Percentiles rank a stretch among this genome's conserved stretches.
Evolutionary conservation across 2,329 filamentous ascomycete species (phyloP).

Genomic region (Pseudogymnoascus destructans): DNA sequence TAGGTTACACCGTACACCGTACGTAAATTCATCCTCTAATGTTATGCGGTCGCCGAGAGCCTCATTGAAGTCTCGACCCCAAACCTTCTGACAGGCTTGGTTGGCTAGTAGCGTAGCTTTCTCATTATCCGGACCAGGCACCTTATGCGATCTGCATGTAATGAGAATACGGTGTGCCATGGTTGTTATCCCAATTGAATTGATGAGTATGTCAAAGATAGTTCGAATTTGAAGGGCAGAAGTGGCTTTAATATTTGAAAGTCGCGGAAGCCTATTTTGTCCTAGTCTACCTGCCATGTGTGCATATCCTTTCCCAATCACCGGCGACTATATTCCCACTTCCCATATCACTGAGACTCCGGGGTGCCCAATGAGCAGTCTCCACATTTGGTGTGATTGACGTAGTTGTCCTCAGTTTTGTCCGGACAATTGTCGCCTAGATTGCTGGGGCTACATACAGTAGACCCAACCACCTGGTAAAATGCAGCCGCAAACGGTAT

Average conservation of each 20-base stretch:
- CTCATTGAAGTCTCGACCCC: conserved; percentile 12
- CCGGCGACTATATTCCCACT: background rate
- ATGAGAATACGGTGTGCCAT: conserved; percentile 13
- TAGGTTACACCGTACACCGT: conserved; percentile 10
- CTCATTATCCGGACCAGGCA: conserved; percentile 12
- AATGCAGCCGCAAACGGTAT: background rate
- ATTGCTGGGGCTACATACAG: background rate
- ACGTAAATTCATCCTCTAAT: conserved; percentile 11
- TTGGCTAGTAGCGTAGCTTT: conserved; percentile 13
- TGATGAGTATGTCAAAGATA: no score
- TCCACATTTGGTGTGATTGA: background rate
- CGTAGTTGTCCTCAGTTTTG: background rate
- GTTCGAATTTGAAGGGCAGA: no score
- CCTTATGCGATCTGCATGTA: conserved; percentile 12
- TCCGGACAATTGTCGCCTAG: background rate
- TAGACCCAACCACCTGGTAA: background rate
- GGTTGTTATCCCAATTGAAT: background rate
- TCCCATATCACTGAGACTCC: background rate
- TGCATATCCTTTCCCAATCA: background rate
- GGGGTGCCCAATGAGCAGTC: background rate
- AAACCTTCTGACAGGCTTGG: conserved; percentile 13
- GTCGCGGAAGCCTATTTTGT: background rate
- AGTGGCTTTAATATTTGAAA: background rate
- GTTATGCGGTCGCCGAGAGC: conserved; percentile 13
- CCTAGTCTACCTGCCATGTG: background rate